A percentile compares a stretch with the other conserved stretches of the same genome.
These are phyloP conservation scores for Boechera retrofracta DNA, from an alignment of 345 rosid genomes.

Conservation along the genomic window DNA sequence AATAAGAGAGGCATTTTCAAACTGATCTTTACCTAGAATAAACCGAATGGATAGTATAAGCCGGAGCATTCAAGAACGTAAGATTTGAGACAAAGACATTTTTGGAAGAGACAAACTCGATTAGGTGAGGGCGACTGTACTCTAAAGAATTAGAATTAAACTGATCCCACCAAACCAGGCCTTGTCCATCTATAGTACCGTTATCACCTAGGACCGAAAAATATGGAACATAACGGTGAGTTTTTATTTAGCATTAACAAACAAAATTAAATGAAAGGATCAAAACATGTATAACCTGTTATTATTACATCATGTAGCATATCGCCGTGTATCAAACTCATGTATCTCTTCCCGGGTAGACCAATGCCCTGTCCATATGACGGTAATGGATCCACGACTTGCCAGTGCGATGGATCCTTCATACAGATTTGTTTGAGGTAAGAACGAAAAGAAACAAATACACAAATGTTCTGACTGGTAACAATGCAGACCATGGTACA, in stretches of 20 bases:
- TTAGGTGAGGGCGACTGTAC: constrained; percentile 59
- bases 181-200: constrained; percentile 74
- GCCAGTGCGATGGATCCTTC: constrained; percentile 54
- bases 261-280: constrained; percentile 12
- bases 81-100: constrained; percentile 58
- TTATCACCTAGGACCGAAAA: constrained; percentile 51
- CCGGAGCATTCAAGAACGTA: constrained; percentile 61
- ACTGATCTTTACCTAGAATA: constrained; percentile 56
- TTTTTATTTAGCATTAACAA: not conserved
- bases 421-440: constrained; percentile 5
- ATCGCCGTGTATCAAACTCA: constrained; percentile 53
- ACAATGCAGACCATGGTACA: constrained; percentile 7
- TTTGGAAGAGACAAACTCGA: constrained; percentile 56
- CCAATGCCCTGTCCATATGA: constrained; percentile 60
- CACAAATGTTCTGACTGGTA: constrained; percentile 9
- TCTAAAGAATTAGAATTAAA: constrained; percentile 49
- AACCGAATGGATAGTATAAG: constrained; percentile 67
- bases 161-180: constrained; percentile 69
- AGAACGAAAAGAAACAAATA: not conserved
- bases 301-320: constrained; percentile 53
- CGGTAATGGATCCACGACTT: constrained; percentile 52
- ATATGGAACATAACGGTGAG: not conserved
- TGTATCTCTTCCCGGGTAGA: constrained; percentile 52
- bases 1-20: not conserved
- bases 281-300: constrained; percentile 47